A percentile compares a stretch with the other conserved stretches of the same genome.
phyloP scores from a whole-genome alignment of 2,329 filamentous ascomycete species.

The Hypoxylon sp. region DNA sequence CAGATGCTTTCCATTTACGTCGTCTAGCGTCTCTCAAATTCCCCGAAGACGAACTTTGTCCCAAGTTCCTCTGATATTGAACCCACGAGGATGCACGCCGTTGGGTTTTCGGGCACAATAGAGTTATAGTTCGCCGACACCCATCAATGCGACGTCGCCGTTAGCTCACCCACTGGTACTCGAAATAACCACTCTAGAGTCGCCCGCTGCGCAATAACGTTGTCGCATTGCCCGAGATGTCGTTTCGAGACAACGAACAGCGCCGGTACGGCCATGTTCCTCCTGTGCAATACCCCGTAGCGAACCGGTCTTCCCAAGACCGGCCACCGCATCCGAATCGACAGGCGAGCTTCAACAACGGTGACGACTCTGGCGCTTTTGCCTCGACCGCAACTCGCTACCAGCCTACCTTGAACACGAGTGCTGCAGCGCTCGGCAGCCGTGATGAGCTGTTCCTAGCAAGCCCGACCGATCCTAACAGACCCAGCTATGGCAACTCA shows the following conservation, averaged over 20 bases:
- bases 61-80: constrained; percentile 28
- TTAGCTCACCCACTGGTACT: constrained; percentile 33
- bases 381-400: constrained; percentile 53
- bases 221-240: constrained; percentile 62
- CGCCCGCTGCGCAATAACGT: constrained; percentile 32
- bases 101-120: constrained; percentile 37
- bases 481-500: constrained; percentile 61
- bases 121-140: constrained; percentile 31
- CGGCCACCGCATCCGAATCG: constrained; percentile 62
- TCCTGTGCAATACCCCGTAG: constrained; percentile 74
- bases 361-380: constrained; percentile 77
- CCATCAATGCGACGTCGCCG: constrained; percentile 46
- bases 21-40: constrained; percentile 32
- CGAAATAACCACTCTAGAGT: constrained; percentile 23
- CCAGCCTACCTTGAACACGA: constrained; percentile 53
- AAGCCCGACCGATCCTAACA: constrained; percentile 60
- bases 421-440: constrained; percentile 51
- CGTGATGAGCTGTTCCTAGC: constrained; percentile 77
- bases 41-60: constrained; percentile 39
- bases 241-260: constrained; percentile 74
- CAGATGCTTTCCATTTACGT: constrained; percentile 29
- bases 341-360: constrained; percentile 81
- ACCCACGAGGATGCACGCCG: constrained; percentile 37
- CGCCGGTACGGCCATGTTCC: constrained; percentile 77
- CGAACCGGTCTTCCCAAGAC: constrained; percentile 58